Conservation (phyloP, 2,329 filamentous ascomycete species). For the Penicillium thymicola region DNA sequence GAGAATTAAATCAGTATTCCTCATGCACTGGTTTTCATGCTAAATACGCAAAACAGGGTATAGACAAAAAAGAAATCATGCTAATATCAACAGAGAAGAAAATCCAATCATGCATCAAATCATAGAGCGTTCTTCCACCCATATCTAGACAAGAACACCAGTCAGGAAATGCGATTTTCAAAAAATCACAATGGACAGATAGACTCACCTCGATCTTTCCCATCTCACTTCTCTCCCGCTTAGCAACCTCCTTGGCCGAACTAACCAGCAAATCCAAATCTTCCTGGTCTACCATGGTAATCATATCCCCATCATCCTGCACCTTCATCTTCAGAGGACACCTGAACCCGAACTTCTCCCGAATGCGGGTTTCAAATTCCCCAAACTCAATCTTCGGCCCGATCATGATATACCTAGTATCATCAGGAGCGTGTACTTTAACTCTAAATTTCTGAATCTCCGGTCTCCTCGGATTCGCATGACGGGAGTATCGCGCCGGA, state of each 20-base stretch:
- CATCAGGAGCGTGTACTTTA: conserved; percentile 81
- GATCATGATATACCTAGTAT: conserved; percentile 91
- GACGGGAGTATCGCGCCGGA: conserved; percentile 27
- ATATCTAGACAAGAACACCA: conserved; percentile 35
- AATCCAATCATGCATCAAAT: conserved; percentile 15
- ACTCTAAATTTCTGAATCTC: conserved; percentile 78
- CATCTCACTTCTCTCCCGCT: conserved; percentile 72
- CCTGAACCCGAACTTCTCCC: conserved; percentile 76
- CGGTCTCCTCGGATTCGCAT: conserved; percentile 44
- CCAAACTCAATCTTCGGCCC: conserved; percentile 67
- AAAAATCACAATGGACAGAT: not conserved
- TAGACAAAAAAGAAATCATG: conserved; percentile 10
- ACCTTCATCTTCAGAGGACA: conserved; percentile 73
- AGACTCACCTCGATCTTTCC: conserved; percentile 89
- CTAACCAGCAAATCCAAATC: conserved; percentile 86
- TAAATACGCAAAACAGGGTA: conserved; percentile 17
- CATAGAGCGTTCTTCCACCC: conserved; percentile 39
- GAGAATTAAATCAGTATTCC: not conserved
- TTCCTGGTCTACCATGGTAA: conserved; percentile 95
- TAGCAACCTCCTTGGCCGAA: conserved; percentile 64
- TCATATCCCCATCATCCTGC: conserved; percentile 90
- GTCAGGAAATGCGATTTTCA: not conserved
- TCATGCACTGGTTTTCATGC: conserved; percentile 3
- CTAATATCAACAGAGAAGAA: conserved; percentile 7
- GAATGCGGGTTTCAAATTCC: conserved; percentile 74